Percentiles rank a stretch among this genome's conserved stretches.
phyloP scores from a whole-genome alignment of 2,329 filamentous ascomycete species.

The Aspergillus chevalieri region DNA sequence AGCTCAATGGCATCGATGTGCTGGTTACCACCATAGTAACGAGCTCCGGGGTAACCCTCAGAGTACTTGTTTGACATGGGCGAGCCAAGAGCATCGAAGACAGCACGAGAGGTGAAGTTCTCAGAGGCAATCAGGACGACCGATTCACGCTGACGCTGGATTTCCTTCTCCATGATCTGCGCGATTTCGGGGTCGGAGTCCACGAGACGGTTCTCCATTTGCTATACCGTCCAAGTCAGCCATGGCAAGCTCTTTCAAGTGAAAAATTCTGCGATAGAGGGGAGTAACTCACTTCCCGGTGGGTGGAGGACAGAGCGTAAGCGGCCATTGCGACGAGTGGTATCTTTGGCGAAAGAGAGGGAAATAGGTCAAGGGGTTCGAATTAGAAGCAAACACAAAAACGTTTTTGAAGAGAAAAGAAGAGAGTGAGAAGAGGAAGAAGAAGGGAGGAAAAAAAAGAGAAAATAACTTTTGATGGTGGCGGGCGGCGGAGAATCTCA shows the following conservation, averaged over 20 bases:
- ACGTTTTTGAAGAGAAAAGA: slow-evolving; percentile 6
- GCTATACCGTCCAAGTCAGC: slow-evolving; percentile 50
- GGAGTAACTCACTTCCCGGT: slow-evolving; percentile 54
- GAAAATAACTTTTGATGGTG: neutral
- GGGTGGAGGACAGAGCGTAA: slow-evolving; percentile 61
- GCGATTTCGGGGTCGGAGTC: slow-evolving; percentile 92
- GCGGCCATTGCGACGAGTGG: slow-evolving; percentile 34
- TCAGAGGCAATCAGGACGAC: slow-evolving; percentile 98
- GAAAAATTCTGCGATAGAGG: slow-evolving; percentile 6
- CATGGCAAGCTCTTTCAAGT: slow-evolving; percentile 8
- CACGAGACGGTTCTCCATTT: slow-evolving; percentile 91
- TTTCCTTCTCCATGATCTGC: slow-evolving; percentile 93
- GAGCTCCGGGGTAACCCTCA: slow-evolving; percentile 93
- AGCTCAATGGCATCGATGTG: slow-evolving; percentile 96
- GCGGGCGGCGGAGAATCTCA: neutral
- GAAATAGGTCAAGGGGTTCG: slow-evolving; percentile 4
- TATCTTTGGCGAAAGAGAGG: slow-evolving; percentile 8
- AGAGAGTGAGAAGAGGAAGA: slow-evolving; percentile 5
- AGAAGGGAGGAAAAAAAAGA: slow-evolving; percentile 1
- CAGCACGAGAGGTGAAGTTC: slow-evolving; percentile 97
- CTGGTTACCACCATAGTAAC: slow-evolving; percentile 99
- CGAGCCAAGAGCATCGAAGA: slow-evolving; percentile 93
- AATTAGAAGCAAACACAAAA: slow-evolving; percentile 4
- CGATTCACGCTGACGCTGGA: slow-evolving; percentile 95
- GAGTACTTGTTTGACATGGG: slow-evolving; percentile 99